phyloP scores from a whole-genome alignment of 1,139 yeast species.

The Hemisphaericaspora xylofermentans region DNA sequence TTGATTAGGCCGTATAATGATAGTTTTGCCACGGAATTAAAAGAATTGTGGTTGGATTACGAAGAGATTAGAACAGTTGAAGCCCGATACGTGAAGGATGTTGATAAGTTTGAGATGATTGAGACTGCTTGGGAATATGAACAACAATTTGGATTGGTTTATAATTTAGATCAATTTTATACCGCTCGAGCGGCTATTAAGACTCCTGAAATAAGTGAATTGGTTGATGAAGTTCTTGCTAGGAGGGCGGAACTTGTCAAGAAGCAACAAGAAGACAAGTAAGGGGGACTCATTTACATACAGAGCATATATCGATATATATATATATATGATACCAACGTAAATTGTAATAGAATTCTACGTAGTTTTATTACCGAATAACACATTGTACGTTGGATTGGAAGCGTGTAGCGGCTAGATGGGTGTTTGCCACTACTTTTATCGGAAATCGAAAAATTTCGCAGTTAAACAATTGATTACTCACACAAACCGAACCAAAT shows the following conservation, averaged over 20 bases:
- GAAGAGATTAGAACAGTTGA: constrained; percentile 80
- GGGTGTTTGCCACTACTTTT: too few relatives aligned
- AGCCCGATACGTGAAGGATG: constrained; percentile 88
- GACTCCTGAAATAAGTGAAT: constrained; percentile 65
- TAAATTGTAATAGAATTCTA: too few relatives aligned
- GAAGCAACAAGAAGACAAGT: constrained; percentile 5
- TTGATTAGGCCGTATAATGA: constrained; percentile 65
- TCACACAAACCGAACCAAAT: neutral
- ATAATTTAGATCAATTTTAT: constrained; percentile 69
- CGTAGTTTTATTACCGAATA: too few relatives aligned
- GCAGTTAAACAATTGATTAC: neutral
- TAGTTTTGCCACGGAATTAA: constrained; percentile 62
- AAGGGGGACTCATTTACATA: neutral
- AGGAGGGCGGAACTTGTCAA: constrained; percentile 44
- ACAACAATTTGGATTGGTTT: constrained; percentile 54
- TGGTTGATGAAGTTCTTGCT: constrained; percentile 66
- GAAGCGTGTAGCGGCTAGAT: too few relatives aligned
- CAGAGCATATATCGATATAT: neutral
- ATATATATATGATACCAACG: neutral
- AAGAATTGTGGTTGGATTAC: constrained; percentile 84
- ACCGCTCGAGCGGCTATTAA: constrained; percentile 62
- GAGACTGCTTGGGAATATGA: constrained; percentile 92
- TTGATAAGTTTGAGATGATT: constrained; percentile 90
- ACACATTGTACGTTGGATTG: too few relatives aligned
- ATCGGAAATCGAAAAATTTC: neutral